A percentile compares a stretch with the other conserved stretches of the same genome.
phyloP scores from a whole-genome alignment of 345 rosid genomes.

The Eucalyptus sp. region DNA sequence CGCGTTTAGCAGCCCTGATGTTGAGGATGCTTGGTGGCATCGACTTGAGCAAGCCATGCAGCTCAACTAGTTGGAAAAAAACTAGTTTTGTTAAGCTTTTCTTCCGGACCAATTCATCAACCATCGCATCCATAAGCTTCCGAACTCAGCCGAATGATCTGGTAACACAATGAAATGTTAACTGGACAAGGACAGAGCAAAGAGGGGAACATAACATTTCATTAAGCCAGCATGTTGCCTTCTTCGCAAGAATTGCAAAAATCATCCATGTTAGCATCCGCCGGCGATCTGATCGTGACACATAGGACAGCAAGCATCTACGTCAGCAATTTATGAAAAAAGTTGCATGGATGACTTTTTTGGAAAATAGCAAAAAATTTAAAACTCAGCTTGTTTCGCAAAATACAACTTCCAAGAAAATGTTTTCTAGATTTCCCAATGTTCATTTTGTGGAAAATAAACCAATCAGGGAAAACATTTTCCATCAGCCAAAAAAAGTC shows the following conservation, averaged over 20 bases:
- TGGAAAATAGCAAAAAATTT: too few relatives aligned
- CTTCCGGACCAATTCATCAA: slow-evolving; percentile 51
- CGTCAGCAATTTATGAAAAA: too few relatives aligned
- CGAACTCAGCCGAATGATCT: slow-evolving; percentile 44
- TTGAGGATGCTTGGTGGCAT: slow-evolving; percentile 57
- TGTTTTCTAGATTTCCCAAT: too few relatives aligned
- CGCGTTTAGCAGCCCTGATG: slow-evolving; percentile 51
- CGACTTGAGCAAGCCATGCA: slow-evolving; percentile 46
- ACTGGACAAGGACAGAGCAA: neutral
- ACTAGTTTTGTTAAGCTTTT: slow-evolving; percentile 70
- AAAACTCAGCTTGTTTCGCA: too few relatives aligned
- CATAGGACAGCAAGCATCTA: too few relatives aligned
- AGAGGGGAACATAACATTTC: neutral
- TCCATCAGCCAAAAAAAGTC: too few relatives aligned
- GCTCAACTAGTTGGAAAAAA: slow-evolving; percentile 48
- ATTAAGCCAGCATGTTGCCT: slow-evolving; percentile 21
- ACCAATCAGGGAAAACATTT: too few relatives aligned
- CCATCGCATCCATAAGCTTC: slow-evolving; percentile 63
- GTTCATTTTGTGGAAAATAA: too few relatives aligned
- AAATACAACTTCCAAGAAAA: too few relatives aligned
- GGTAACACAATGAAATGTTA: neutral
- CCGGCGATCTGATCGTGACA: too few relatives aligned
- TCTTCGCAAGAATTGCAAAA: slow-evolving; percentile 25
- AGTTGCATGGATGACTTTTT: too few relatives aligned
- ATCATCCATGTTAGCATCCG: too few relatives aligned